Evolutionary conservation across 2,329 filamentous ascomycete species (phyloP), one percentile per base, ranked within the genome.

Genomic region (Colletotrichum tabaci): DNA sequence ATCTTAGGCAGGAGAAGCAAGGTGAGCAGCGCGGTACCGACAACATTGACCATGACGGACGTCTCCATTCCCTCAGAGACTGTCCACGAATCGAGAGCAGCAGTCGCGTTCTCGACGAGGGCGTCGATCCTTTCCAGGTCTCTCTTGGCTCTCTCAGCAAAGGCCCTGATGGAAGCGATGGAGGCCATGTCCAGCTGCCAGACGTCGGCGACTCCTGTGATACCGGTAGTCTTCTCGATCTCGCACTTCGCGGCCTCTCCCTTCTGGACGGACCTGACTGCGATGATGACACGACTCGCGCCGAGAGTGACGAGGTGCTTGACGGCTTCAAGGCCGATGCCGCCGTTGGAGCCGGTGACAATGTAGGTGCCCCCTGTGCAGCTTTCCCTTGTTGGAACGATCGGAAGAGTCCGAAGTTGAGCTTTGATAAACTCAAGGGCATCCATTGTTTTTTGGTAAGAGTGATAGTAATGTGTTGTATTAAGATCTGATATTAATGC

Each of bases 1-100:
- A 67, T 58, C 9, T 77, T 78, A 0, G 78, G 77, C 0, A 79
- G 49, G 0, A 79, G 67, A 0, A 79, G 67, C 0, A 77, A 62
- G 12, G 67, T 71, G 0, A 79, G 60, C 0, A 80, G 66, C 13
- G 76, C 74, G 0, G 77, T 78, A 0, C 74, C 71, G 0, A 79
- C 50, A 3, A 79, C 71, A 9, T 79, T 79, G 26, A 79, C 23
- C 0, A 81, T 85, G 70, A 90, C 77, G 1, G 82, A 86, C 30
- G 75, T 80, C 75, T 91, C 89, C 47, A 86, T 83, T 2, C 82
- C 85, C 61, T 87, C 86, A 3, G 78, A 78, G 0, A 77, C 30
- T 0, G 74, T 58, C 61, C 79, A 86, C 0, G 77, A 67, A 2
- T 18, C 30, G 0, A 80, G 82, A 1, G 80, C 80, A 3, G 89